Conservation (phyloP, 2,329 filamentous ascomycete species). For the Aspergillus arachidicola region DNA sequence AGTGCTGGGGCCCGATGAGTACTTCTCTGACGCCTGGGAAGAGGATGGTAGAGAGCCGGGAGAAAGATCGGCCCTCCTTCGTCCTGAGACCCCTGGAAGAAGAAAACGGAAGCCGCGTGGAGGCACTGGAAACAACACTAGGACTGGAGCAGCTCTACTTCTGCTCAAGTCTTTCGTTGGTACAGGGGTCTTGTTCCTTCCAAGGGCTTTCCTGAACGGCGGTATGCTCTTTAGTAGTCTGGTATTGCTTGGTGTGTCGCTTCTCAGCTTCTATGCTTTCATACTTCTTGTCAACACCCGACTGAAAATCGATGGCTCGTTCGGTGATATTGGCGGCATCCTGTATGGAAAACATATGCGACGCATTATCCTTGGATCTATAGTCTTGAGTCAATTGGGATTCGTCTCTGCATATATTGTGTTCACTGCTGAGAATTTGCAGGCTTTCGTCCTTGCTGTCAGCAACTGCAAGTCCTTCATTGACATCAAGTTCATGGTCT, state of each 20-base stretch:
- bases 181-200: slow-evolving; percentile 90
- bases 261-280: slow-evolving; percentile 95
- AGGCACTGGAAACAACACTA: slow-evolving; percentile 73
- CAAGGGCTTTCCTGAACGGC: slow-evolving; percentile 90
- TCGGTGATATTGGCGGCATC: slow-evolving; percentile 92
- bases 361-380: slow-evolving; percentile 81
- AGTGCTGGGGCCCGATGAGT: slow-evolving; percentile 81
- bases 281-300: slow-evolving; percentile 88
- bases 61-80: slow-evolving; percentile 83
- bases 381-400: slow-evolving; percentile 92
- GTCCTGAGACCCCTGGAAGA: slow-evolving; percentile 66
- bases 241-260: slow-evolving; percentile 81
- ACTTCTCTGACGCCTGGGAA: slow-evolving; percentile 78
- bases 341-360: slow-evolving; percentile 92
- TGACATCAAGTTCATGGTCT: slow-evolving; percentile 83
- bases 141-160: slow-evolving; percentile 77
- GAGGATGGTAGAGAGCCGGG: slow-evolving; percentile 71
- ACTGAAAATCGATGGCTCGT: slow-evolving; percentile 85
- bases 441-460: slow-evolving; percentile 91
- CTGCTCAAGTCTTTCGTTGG: slow-evolving; percentile 97
- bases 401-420: slow-evolving; percentile 96
- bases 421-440: slow-evolving; percentile 92
- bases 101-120: slow-evolving; percentile 75
- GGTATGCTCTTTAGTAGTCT: slow-evolving; percentile 97
- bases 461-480: slow-evolving; percentile 83